Evolutionary conservation across 176 grass and related monocot species (phyloP), one percentile per base, ranked within the genome.

Genomic region (Tillandsia leiboldiana): DNA sequence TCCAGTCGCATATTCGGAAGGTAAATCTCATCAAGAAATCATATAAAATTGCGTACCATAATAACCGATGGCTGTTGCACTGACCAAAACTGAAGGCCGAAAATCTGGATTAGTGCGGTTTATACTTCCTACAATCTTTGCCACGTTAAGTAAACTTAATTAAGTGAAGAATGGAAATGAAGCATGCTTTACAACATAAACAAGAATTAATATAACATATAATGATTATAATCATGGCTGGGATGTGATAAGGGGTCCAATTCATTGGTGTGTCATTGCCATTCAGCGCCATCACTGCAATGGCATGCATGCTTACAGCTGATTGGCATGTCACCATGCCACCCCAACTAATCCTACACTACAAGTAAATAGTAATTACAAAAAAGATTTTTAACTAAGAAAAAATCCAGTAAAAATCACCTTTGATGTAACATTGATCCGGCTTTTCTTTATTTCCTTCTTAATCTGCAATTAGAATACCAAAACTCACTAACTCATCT

Each of bases 11-110:
- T 42, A 42, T 42, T 42, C 4, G 33, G 33, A 61, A 61, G 22
- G n/a, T 17, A 20, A 18, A 9, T 10, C 5, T 8, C 11, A 61
- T 61, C 56, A 51, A 2, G 54, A 57, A 63, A 14, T 48, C 12
- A 81, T 24, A 63, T 71, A 27, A n/a, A 17, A 11, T 59, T 2
- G 28, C 57, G 18, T 80, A 96, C 93, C 93, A 48, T 96, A 96
- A 80, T 92, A 96, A 64, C 93, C 89, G 71, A 96, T 82, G n/a
- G 93, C 93, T 12, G 93, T 96, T 47, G 93, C 93, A 69, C 89
- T 96, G 63, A 96, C 79, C 47, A 96, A 87, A 74, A 96, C 93
- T 33, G 86, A 87, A 56, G 93, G 93, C 4, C 79, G 56, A 15
- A 63, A 24, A 27, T 80, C 73, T 66, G 58, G 3, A 12, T 11